Percentiles rank a stretch among this genome's conserved stretches.
Evolutionary conservation across 2,329 filamentous ascomycete species (phyloP).

Genomic region (Colletotrichum graminicola): DNA sequence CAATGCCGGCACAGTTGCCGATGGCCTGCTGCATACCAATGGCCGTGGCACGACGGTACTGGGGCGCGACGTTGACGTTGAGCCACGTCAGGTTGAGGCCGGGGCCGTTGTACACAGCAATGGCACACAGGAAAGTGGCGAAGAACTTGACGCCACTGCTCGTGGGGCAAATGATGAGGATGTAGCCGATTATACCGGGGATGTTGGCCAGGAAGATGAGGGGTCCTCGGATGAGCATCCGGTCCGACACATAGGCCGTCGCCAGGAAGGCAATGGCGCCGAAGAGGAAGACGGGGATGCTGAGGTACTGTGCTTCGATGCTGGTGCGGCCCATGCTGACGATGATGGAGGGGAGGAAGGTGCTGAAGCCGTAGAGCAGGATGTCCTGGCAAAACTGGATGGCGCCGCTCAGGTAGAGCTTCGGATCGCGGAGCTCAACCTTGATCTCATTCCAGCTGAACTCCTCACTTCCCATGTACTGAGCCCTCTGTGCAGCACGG

Average conservation of each 20-base stretch:
- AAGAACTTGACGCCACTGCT: slow-evolving; percentile 64
- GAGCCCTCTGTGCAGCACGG: slow-evolving; percentile 57
- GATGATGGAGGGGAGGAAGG: slow-evolving; percentile 69
- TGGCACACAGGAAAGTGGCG: slow-evolving; percentile 61
- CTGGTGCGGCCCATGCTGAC: slow-evolving; percentile 63
- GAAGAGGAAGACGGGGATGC: slow-evolving; percentile 68
- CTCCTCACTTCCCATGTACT: slow-evolving; percentile 62
- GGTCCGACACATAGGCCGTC: slow-evolving; percentile 61
- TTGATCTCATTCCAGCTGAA: slow-evolving; percentile 64
- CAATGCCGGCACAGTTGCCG: slow-evolving; percentile 60
- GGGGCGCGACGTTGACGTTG: slow-evolving; percentile 58
- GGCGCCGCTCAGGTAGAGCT: slow-evolving; percentile 60
- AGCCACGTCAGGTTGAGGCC: slow-evolving; percentile 63
- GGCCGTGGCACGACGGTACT: slow-evolving; percentile 60
- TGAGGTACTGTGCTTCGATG: slow-evolving; percentile 65
- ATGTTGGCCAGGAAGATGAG: slow-evolving; percentile 70
- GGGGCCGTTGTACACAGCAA: slow-evolving; percentile 61
- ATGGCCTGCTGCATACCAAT: slow-evolving; percentile 53
- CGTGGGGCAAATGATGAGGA: slow-evolving; percentile 61
- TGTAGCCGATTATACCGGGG: slow-evolving; percentile 62
- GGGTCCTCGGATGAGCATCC: slow-evolving; percentile 49
- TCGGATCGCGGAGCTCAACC: slow-evolving; percentile 62
- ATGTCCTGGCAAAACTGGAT: slow-evolving; percentile 67
- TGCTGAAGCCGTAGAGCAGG: slow-evolving; percentile 68
- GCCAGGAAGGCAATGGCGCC: slow-evolving; percentile 60